phyloP scores from a whole-genome alignment of 164 flowering plant genomes.

The Annona cherimola region DNA sequence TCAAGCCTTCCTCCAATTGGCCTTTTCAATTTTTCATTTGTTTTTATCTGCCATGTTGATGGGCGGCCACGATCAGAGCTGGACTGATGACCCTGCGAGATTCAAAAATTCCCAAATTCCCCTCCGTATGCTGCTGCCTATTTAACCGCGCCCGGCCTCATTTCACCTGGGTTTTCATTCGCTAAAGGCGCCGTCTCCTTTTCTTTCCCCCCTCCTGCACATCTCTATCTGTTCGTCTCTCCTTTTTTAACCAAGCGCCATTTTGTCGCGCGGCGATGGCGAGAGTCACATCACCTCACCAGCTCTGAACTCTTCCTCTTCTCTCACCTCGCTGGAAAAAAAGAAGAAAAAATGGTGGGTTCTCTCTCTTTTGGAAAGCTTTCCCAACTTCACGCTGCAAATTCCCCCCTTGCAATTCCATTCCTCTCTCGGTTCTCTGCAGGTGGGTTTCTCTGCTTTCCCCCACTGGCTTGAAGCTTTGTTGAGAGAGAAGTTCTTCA shows the following conservation, averaged over 20 bases:
- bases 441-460: constrained; percentile 28
- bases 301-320: neutral
- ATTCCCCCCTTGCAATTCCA: neutral
- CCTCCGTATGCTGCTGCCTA: neutral
- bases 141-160: neutral
- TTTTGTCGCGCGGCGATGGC: neutral
- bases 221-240: constrained; percentile 9
- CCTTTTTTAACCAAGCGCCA: constrained; percentile 18
- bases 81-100: neutral
- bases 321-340: neutral
- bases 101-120: neutral
- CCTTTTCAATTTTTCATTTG: too few relatives aligned
- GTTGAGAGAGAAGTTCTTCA: constrained; percentile 65
- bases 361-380: neutral
- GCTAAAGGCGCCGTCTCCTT: constrained; percentile 50
- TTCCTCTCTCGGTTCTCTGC: neutral
- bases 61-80: neutral
- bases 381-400: neutral
- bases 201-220: constrained; percentile 7
- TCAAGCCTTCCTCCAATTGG: too few relatives aligned
- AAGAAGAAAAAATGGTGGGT: constrained; percentile 26
- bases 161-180: constrained; percentile 1
- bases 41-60: neutral
- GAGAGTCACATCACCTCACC: constrained; percentile 4
- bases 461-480: constrained; percentile 66